Evolutionary conservation across 73 alveolate species (phyloP), one percentile per base, ranked within the genome.

Genomic region (Uronychia setigera): DNA sequence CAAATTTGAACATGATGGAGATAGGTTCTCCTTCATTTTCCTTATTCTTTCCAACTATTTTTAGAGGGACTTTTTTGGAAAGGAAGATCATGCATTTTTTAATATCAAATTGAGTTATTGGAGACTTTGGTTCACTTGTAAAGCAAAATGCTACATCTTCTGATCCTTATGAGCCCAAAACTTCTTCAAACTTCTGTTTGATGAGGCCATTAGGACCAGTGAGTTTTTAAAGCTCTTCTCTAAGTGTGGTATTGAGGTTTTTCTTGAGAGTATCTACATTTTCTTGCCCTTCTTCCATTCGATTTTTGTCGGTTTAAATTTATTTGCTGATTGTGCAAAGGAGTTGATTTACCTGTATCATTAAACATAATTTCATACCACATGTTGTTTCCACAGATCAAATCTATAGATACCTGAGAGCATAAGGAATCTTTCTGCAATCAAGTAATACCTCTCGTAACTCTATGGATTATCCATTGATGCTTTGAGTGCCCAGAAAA

Each of bases 401-500:
- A 31, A 58, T 76, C 80, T 77, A 78, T 77, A 91, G 29, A 80
- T 77, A 14, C 97, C 97, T 32, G 96, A 93, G 60, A 86, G 83
- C 96, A 91, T 93, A 29, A 92, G 77, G 80, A 93, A 97, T 80
- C 93, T 93, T 91, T 97, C 99, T 79, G 93, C 74, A 75, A 92
- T 83, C 35, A 97, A 87, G 0, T 95, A 96, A 58, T 81, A 97
- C 80, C 97, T 82, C 91, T 97, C 96, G 78, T 87, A 94, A n/a
- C 94, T 86, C 80, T 76, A 87, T 33, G 81, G 87, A 60, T 83
- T 89, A 80, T 75, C 93, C 87, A 97, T 76, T 86, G 93, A 92
- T 0, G 98, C 89, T 84, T 93, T 92, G 58, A 97, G 85, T 76
- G 89, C 85, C 98, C 99, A 97, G 87, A 92, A 97, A 86, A 94